Percentiles rank a stretch among this genome's conserved stretches.
Evolutionary conservation across 1,284 basidiomycete genomes (phyloP).

Genomic region (Melampsora abietis-canadensis): DNA sequence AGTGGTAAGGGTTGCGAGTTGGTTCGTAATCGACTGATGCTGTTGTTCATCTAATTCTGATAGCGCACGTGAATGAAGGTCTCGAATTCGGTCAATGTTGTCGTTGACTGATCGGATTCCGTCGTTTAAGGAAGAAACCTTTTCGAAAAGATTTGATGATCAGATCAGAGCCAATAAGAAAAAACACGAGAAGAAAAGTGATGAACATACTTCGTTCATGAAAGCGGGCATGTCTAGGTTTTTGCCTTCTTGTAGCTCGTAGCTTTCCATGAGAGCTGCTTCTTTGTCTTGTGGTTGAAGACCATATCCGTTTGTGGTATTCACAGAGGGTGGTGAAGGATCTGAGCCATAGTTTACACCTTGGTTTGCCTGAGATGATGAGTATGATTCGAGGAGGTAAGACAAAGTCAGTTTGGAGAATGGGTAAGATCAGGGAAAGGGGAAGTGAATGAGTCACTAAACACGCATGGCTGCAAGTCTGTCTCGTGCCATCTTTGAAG

Average conservation of each 20-base stretch:
- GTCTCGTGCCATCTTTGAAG: slow-evolving; percentile 32
- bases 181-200: too few species aligned
- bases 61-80: slow-evolving; percentile 23
- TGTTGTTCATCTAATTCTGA: slow-evolving; percentile 32
- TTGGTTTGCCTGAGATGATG: slow-evolving; percentile 10
- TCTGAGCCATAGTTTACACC: slow-evolving; percentile 8
- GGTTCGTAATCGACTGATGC: slow-evolving; percentile 24
- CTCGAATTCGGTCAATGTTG: slow-evolving; percentile 31
- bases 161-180: not conserved
- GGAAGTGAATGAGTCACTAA: not conserved
- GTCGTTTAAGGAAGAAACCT: slow-evolving; percentile 39
- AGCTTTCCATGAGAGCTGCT: slow-evolving; percentile 18
- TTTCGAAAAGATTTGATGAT: not conserved
- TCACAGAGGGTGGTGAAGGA: slow-evolving; percentile 12
- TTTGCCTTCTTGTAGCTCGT: slow-evolving; percentile 37
- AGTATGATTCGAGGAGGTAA: not conserved
- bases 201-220: slow-evolving; percentile 28
- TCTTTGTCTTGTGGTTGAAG: slow-evolving; percentile 7
- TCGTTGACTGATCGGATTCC: slow-evolving; percentile 34
- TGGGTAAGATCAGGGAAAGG: not conserved
- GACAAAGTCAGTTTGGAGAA: not conserved
- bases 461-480: slow-evolving; percentile 40
- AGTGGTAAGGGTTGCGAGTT: slow-evolving; percentile 15
- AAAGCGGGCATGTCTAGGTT: slow-evolving; percentile 30
- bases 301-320: not conserved